A percentile compares a stretch with the other conserved stretches of the same genome.
These are phyloP conservation scores for Aulographum hederae DNA, from an alignment of 2,329 filamentous ascomycete species.

Conservation along the genomic window DNA sequence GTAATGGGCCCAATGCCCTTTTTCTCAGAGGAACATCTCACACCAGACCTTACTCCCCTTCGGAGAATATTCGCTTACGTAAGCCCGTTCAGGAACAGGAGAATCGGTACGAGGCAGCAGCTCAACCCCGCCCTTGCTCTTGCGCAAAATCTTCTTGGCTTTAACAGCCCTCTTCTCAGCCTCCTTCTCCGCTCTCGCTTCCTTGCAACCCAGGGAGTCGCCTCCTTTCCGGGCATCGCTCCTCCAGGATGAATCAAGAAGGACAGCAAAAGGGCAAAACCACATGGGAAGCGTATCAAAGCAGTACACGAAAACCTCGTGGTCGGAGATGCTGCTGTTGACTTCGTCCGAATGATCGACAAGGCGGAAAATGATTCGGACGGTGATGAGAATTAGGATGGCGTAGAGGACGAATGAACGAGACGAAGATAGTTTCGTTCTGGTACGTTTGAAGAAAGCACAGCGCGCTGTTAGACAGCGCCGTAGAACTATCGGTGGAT, in stretches of 20 bases:
- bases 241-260: constrained; percentile 11
- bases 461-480: too few species aligned
- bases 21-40: too few species aligned
- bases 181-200: background rate
- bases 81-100: too few species aligned
- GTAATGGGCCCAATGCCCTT: too few species aligned
- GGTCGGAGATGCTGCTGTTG: constrained; percentile 26
- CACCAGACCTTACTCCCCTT: too few species aligned
- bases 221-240: constrained; percentile 1
- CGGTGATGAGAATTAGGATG: constrained; percentile 23
- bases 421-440: constrained; percentile 17
- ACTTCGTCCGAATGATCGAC: constrained; percentile 34
- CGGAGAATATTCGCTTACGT: too few species aligned
- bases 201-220: background rate
- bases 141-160: background rate
- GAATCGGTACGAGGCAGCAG: too few species aligned
- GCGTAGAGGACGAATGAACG: constrained; percentile 23
- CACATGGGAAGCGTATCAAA: constrained; percentile 40
- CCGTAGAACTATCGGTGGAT: constrained; percentile 13
- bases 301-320: constrained; percentile 33
- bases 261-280: constrained; percentile 14
- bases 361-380: constrained; percentile 42
- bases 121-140: too few species aligned
- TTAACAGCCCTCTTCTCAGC: background rate
- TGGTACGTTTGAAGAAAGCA: constrained; percentile 5